These are phyloP conservation scores for Clausena lansium DNA, from an alignment of 345 rosid genomes.

Conservation along the genomic window DNA sequence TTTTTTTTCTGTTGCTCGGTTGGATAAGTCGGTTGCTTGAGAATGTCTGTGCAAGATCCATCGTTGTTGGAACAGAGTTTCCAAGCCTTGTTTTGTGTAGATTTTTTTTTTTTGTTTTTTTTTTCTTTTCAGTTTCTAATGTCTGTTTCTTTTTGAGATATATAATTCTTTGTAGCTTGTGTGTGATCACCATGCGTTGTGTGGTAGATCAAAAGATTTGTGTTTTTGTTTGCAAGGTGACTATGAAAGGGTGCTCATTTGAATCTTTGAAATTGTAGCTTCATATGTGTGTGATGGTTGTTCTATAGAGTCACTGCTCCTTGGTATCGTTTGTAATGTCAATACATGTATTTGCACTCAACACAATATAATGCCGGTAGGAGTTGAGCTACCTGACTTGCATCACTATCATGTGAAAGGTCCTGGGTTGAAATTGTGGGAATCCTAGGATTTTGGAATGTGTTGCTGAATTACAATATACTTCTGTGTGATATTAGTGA, in stretches of 20 bases:
- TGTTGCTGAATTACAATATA: not conserved
- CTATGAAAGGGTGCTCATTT: constrained; percentile 5
- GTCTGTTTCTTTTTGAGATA: not conserved
- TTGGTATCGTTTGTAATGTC: not conserved
- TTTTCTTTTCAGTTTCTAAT: not conserved
- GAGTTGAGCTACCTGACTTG: not conserved
- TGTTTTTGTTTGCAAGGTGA: constrained; percentile 6
- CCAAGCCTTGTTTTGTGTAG: constrained; percentile 7
- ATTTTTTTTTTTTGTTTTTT: not conserved
- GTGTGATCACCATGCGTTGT: not conserved
- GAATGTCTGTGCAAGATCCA: constrained; percentile 16
- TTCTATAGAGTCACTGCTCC: constrained; percentile 1
- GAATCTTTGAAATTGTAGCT: not conserved
- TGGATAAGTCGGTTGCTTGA: constrained; percentile 21
- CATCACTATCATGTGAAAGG: constrained; percentile 7
- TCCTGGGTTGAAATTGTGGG: constrained; percentile 7
- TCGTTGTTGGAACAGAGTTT: constrained; percentile 18
- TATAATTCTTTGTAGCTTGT: not conserved
- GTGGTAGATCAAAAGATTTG: constrained; percentile 15
- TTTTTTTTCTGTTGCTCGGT: constrained; percentile 2
- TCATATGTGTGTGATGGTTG: not conserved
- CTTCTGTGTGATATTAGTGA: not conserved
- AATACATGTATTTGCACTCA: not conserved
- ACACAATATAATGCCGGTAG: not conserved
- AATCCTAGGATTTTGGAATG: not conserved